Evolutionary conservation across 768 basidiomycete genomes (phyloP), one percentile per base, ranked within the genome.

Genomic region (Termitomyces sp.): DNA sequence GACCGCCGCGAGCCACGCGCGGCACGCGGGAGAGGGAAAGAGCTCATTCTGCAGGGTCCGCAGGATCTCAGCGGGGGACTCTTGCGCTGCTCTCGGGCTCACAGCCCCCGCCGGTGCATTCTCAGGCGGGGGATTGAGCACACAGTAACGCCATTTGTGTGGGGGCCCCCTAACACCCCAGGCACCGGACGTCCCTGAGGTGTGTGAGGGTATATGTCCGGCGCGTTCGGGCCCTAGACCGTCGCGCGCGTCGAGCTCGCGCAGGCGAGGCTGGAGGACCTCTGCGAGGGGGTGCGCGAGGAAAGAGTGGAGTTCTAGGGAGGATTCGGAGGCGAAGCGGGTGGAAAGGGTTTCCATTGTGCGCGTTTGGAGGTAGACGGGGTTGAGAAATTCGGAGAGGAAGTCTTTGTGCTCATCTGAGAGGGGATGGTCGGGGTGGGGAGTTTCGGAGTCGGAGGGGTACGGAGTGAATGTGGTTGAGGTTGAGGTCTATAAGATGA

Each of bases 91-190:
- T 55, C 80, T 80, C 28, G 84, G 82, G 18, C 77, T 75, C 41
- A 82, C 81, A 18, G 79, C 78, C 47, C 73, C 74, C 46, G 70
- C 72, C n/a, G 74, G 75, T 5, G 72, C 76, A 26, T 73, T 72
- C 14, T 69, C 70, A 49, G 65, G 66, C 30, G 65, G 74, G 23
- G 76, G 70, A 32, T 72, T 72, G 30, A 95, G 85, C 3, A 81
- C 79, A 71, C 91, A 89, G 77, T 95, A 98, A 36, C 96, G 91
- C 82, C 92, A 93, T 71, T 95, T 94, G 71, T 95, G 94, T 32
- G 96, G 93, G 1, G 96, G 96, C 2, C 95, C 94, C 66, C 84
- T 84, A 68, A 91, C 66, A 14, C 69, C 66, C 94, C 95, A 98
- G 4, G 77, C 74, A 35, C 74, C 74, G 18, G 64, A 56, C n/a